A percentile compares a stretch with the other conserved stretches of the same genome.
phyloP scores from a whole-genome alignment of 192 early-diverging fungal genomes.

The Coemansia sp. region DNA sequence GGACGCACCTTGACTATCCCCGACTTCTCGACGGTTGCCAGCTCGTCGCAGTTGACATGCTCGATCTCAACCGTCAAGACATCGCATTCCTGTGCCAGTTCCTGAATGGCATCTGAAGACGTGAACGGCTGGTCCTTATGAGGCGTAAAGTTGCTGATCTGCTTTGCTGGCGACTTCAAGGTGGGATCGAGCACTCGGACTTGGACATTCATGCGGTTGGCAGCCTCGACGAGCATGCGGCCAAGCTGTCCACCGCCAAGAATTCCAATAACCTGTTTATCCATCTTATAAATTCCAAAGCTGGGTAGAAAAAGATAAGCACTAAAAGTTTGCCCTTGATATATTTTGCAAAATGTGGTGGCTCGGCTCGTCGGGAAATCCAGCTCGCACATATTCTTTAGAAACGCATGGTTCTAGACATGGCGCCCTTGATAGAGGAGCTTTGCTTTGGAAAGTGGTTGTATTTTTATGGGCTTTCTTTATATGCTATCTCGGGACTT shows the following conservation, averaged over 20 bases:
- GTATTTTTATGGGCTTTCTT: no score
- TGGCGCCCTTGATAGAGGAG: not conserved
- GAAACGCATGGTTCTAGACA: not conserved
- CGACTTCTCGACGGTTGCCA: constrained; percentile 58
- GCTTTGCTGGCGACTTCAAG: constrained; percentile 77
- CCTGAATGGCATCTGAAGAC: constrained; percentile 69
- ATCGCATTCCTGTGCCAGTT: constrained; percentile 71
- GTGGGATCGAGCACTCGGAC: constrained; percentile 83
- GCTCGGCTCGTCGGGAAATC: no score
- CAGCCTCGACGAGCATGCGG: constrained; percentile 96
- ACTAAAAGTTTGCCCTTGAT: not conserved
- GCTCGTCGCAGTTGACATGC: constrained; percentile 75
- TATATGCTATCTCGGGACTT: no score
- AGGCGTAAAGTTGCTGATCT: constrained; percentile 64
- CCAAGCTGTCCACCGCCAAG: constrained; percentile 95
- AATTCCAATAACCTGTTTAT: constrained; percentile 52
- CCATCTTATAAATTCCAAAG: constrained; percentile 26
- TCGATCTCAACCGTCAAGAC: constrained; percentile 98
- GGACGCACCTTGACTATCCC: constrained; percentile 72
- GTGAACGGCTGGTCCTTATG: constrained; percentile 87
- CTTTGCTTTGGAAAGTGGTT: no score
- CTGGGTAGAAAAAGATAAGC: not conserved
- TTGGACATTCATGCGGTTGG: constrained; percentile 81
- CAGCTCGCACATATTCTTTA: not conserved
- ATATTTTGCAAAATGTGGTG: not conserved